Base-by-base conservation (phyloP, 2,329 filamentous ascomycete genomes). In the Aspergillus japonicus region DNA sequence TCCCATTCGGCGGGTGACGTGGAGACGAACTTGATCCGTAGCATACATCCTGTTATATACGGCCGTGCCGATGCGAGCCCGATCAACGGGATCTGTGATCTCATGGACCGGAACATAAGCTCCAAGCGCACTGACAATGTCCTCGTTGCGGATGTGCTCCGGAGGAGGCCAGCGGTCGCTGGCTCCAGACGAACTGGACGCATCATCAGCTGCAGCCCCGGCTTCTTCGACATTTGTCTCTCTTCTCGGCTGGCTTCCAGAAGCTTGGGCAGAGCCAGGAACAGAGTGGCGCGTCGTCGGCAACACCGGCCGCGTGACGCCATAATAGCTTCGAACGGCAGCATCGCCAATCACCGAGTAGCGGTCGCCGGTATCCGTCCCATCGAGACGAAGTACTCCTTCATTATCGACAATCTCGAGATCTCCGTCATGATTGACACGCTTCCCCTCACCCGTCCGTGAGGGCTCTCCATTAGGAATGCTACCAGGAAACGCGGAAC, bases 401-500 rank as follows among this genome's bases (percentile, higher is more conserved):
- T 82, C 82, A 7, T 84, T 85, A 61, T 89, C 84, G 1, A 82
- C 77, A 14, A 93, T 78, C 47, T 87, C 81, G 57, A 89, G 79
- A 51, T 89, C 87, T 1, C 89, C 89, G 62, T 88, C 84, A 4
- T 77, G 73, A 54, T 84, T 82, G 48, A 82, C 78, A n/a, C 81
- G 78, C 71, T 93, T 92, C 58, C 89, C 90, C 66, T 90, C 84
- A 51, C 87, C 83, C 11, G 77, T 81, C 57, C 85, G 81, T n/a
- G 81, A 82, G 31, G 81, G 77, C 59, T 91, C 87, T 14, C 85
- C 86, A 0, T 81, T 76, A 2, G 89, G 87, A 19, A 91, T 87
- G 57, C 83, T 81, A 1, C 88, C 88, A 61, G 91, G 88, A 48
- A 91, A 86, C 1, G 89, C 90, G 62, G 92, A 92, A 52, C 90